phyloP scores from a whole-genome alignment of 108 stramenopile genomes.

The Nitzschia inconspicua region DNA sequence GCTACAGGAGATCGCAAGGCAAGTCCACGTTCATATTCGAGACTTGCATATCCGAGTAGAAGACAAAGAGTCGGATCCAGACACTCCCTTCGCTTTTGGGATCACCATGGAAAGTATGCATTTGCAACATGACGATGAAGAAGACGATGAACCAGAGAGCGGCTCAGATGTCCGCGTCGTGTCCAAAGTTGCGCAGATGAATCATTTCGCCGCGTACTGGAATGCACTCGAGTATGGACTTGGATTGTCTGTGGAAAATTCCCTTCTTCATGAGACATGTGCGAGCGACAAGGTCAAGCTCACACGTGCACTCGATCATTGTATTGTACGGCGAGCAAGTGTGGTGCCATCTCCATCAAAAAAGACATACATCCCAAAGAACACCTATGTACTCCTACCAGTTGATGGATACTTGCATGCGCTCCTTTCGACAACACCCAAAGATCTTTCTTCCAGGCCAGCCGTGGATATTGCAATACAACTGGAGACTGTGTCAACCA shows the following conservation, averaged over 20 bases:
- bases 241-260: constrained; percentile 29
- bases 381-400: constrained; percentile 51
- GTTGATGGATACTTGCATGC: constrained; percentile 37
- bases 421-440: constrained; percentile 29
- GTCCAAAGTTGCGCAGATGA: constrained; percentile 53
- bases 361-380: constrained; percentile 24
- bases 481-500: constrained; percentile 25
- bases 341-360: constrained; percentile 24
- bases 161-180: constrained; percentile 14
- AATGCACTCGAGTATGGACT: constrained; percentile 41
- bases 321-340: constrained; percentile 43
- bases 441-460: constrained; percentile 19
- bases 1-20: constrained; percentile 48
- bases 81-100: constrained; percentile 49
- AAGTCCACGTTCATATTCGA: constrained; percentile 62
- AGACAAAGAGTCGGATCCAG: constrained; percentile 49
- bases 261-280: constrained; percentile 36
- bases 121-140: constrained; percentile 41
- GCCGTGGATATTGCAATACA: constrained; percentile 20
- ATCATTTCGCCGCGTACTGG: constrained; percentile 64
- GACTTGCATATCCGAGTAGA: constrained; percentile 67
- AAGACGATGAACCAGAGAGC: background rate
- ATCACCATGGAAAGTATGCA: constrained; percentile 69
- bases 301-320: constrained; percentile 29
- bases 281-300: constrained; percentile 7